Conservation (phyloP, 768 basidiomycete species). For the Clitopilus hobsonii region DNA sequence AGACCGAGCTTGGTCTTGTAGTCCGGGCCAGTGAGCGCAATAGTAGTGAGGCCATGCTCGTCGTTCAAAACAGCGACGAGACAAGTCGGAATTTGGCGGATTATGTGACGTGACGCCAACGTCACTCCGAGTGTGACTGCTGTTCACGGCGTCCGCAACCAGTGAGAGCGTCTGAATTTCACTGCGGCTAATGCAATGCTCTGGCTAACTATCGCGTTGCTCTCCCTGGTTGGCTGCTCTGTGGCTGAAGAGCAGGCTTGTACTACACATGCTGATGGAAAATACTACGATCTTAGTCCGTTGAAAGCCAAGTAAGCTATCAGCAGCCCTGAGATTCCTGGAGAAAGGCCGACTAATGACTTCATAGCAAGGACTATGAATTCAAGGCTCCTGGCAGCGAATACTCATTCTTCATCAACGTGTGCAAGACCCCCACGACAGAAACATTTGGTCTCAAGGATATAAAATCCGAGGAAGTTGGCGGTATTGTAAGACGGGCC, state of each 20-base stretch:
- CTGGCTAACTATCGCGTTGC: not conserved
- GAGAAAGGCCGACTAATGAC: too few relatives aligned
- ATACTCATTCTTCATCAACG: constrained; percentile 52
- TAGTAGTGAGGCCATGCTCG: constrained; percentile 60
- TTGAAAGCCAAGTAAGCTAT: constrained; percentile 50
- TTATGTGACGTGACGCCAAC: constrained; percentile 17
- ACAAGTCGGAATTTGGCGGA: constrained; percentile 32
- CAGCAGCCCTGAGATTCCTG: too few relatives aligned
- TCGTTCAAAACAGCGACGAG: constrained; percentile 22
- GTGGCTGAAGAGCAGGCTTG: constrained; percentile 54
- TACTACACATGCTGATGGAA: constrained; percentile 48
- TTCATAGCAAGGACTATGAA: constrained; percentile 60
- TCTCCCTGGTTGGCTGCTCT: constrained; percentile 3
- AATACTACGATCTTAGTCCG: constrained; percentile 64
- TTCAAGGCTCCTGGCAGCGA: constrained; percentile 43
- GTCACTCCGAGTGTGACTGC: constrained; percentile 17
- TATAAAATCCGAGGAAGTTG: constrained; percentile 49
- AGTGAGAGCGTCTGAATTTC: not conserved
- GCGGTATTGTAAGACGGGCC: constrained; percentile 53
- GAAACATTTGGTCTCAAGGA: constrained; percentile 60
- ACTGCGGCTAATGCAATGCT: constrained; percentile 1
- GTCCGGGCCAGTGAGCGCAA: constrained; percentile 58
- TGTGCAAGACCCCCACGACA: constrained; percentile 51
- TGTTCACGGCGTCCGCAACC: not conserved
- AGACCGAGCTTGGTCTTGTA: constrained; percentile 22